Conservation (phyloP, 352 stramenopile genomes). For the Phytophthora pluvialis region DNA sequence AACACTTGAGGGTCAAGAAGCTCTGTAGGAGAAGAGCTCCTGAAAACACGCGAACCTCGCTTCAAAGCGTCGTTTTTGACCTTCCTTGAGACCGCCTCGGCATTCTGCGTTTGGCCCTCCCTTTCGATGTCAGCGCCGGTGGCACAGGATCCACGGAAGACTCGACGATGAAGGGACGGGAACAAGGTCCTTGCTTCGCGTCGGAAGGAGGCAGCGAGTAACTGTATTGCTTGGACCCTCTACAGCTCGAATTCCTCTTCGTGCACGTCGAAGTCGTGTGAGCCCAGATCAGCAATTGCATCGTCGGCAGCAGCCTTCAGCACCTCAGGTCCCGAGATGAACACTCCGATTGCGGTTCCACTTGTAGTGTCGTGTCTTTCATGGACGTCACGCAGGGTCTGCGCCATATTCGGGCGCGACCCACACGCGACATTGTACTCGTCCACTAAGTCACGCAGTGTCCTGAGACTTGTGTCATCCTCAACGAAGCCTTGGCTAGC, state of each 20-base stretch:
- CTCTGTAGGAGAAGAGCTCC: background rate
- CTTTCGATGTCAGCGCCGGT: background rate
- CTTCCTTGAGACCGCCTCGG: background rate
- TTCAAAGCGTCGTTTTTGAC: background rate
- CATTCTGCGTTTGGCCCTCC: constrained; percentile 3
- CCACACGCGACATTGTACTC: constrained; percentile 37
- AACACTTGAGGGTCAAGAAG: constrained; percentile 2
- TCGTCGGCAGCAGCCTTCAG: constrained; percentile 39
- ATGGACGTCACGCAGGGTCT: constrained; percentile 40
- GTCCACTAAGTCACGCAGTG: constrained; percentile 37
- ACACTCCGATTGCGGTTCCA: constrained; percentile 37
- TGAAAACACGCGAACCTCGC: background rate
- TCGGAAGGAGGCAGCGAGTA: background rate
- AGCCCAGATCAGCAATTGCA: constrained; percentile 20
- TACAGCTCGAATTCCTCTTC: constrained; percentile 44
- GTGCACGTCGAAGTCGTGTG: constrained; percentile 32
- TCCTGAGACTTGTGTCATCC: constrained; percentile 23
- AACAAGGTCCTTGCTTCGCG: background rate
- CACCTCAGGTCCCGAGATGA: constrained; percentile 47
- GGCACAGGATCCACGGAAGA: background rate
- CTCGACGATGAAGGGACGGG: too few species aligned
- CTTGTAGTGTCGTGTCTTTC: constrained; percentile 6
- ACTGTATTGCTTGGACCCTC: background rate
- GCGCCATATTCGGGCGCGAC: constrained; percentile 37
- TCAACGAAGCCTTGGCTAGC: background rate